Base-by-base conservation (phyloP, 2,329 filamentous ascomycete species). In the Cercospora sp. region DNA sequence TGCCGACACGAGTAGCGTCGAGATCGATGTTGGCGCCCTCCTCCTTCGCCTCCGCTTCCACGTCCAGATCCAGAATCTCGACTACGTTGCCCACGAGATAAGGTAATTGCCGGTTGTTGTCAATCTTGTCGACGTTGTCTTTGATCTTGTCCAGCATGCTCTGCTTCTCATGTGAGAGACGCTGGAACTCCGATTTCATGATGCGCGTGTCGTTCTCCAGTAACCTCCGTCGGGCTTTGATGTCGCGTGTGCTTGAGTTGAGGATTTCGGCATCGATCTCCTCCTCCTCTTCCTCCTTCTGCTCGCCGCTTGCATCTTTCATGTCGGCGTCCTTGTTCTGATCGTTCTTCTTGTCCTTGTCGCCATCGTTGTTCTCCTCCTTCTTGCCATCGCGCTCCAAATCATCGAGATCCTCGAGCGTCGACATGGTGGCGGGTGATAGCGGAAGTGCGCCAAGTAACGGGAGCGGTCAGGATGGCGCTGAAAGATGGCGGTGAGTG, bases 121-220 rank as follows among this genome's bases (percentile, higher is more conserved):
- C 94, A 77, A 99, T 99, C 88, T 99, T 99, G 75, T 99, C 96
- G 77, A 92, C 84, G 78, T 99, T 99, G 80, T 99, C 95, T 86
- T 97, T 98, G 82, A 99, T 98, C 86, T 97, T 98, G 82, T 98
- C 94, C 67, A 90, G 89, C 95, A 99, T 99, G 60, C 92, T 90
- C 61, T 91, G 89, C 84, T 97, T 97, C 83, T 99, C 95, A 77
- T 99, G 95, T 76, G 91, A 91, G 83, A 99, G 86, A 75, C 95
- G 90, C 79, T 97, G 94, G 76, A 89, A 93, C 82, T 99, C 95
- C 85, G 93, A 97, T 86, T 91, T 94, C 93, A 99, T 98, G 82
- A 99, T 98, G 77, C 95, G 88, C 77, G 95, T 91, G 82, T 99
- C 95, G 82, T 99, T 99, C 82, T 99, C 95, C 73, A 99, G 86